Percentiles rank a stretch among this genome's conserved stretches.
phyloP scores from a whole-genome alignment of 176 grass and related monocot species.

The Pontederia paniculata region DNA sequence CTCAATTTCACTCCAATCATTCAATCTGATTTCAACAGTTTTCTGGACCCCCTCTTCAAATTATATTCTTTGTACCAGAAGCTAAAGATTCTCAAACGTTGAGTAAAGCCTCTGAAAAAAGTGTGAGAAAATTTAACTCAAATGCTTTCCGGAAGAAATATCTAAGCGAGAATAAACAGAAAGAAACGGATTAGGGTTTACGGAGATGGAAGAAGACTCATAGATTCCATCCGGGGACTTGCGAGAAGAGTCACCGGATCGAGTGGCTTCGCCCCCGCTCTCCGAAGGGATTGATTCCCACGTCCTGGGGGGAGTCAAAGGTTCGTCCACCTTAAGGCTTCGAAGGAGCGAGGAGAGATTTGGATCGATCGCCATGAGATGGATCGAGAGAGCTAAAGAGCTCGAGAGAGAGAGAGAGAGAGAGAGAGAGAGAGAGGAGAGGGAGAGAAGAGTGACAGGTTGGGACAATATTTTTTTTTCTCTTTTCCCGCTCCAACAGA shows the following conservation, averaged over 20 bases:
- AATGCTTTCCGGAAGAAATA: not conserved
- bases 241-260: slow-evolving; percentile 5
- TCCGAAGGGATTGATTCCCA: slow-evolving; percentile 55
- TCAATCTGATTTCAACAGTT: too few species aligned
- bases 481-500: too few species aligned
- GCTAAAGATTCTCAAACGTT: too few species aligned
- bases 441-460: too few species aligned
- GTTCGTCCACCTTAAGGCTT: slow-evolving; percentile 47
- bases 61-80: too few species aligned
- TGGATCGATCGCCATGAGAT: slow-evolving; percentile 58
- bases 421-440: too few species aligned
- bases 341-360: slow-evolving; percentile 52
- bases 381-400: not conserved
- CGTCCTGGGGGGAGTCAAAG: slow-evolving; percentile 35
- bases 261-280: slow-evolving; percentile 19
- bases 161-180: not conserved
- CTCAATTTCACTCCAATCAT: too few species aligned
- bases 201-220: slow-evolving; percentile 46
- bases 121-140: not conserved
- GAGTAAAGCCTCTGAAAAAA: too few species aligned
- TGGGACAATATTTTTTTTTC: too few species aligned
- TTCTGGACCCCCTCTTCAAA: too few species aligned
- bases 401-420: too few species aligned
- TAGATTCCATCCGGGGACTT: slow-evolving; percentile 36
- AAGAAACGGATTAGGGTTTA: slow-evolving; percentile 13